Evolutionary conservation across 805 yeast genomes (phyloP), one percentile per base, ranked within the genome.

Genomic region (Wickerhamiella siamensis): DNA sequence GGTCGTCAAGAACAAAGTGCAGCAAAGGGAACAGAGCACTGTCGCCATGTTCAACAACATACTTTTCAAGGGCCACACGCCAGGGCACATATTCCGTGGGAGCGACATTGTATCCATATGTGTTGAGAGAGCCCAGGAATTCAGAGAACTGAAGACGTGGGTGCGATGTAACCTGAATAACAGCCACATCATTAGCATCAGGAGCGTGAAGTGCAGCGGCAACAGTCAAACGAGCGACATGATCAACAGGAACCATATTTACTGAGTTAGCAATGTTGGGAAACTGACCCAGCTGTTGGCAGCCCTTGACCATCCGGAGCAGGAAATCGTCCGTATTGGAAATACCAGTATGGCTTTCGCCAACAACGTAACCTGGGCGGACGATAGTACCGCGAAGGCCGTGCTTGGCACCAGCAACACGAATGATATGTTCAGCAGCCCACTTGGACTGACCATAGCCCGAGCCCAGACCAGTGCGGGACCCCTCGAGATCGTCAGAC

Each of bases 401-500:
- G 16, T 47, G 43, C 41, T 78, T 66, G 43, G 72, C 71, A 35
- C 96, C 97, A 5, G 98, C 98, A 43, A 70, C 69, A 58, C 97
- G 75, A 46, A 84, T 76, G 36, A 91, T 68, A 52, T 82, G 75
- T 64, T 91, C 99, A 21, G 95, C 93, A 31, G 86, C 84, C 99
- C 99, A 91, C 61, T 91, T 91, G 51, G 91, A 74, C 65, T 93
- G 99, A 36, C 99, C 99, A 57, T 91, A 91, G 15, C 98, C 99
- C 45, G 79, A 81, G 21, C 86, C 81, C 44, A 91, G 69, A 1
- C 95, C 96, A 4, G 62, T 57, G 16, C 83, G 69, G 2, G 97
- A 82, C 1, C 96, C 96, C 52, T 67, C 60, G 51, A 91, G 69
- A 51, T 79, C 81, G 60, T 91, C 99, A 4, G 77, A 62, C 60